Evolutionary conservation across 176 grass and related monocot species (phyloP).

Genomic region (Cenchrus americanus): DNA sequence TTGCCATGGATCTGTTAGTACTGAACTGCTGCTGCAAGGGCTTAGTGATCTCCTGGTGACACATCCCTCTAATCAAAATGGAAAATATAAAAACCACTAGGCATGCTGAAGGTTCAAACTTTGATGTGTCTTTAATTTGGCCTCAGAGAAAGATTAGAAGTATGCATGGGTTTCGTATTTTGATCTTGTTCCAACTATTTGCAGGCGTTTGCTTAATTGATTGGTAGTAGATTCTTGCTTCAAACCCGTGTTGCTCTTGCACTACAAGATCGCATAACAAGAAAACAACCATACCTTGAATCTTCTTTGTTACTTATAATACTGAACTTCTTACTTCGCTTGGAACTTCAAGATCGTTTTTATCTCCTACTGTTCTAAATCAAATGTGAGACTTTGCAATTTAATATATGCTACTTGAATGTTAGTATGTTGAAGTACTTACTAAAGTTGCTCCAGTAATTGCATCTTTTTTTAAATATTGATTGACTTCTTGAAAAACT

Average conservation of each 20-base stretch:
- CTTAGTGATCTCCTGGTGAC: neutral
- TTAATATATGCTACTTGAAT: constrained; percentile 2
- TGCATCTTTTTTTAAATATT: neutral
- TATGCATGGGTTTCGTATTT: neutral
- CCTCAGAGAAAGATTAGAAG: neutral
- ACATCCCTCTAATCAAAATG: neutral
- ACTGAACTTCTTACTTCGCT: neutral
- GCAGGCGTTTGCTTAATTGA: neutral
- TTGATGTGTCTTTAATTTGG: neutral
- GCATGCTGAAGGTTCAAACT: neutral
- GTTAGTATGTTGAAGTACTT: neutral
- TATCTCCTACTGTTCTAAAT: neutral
- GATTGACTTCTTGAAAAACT: neutral
- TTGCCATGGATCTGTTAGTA: neutral
- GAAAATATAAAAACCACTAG: neutral
- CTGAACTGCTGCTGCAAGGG: neutral
- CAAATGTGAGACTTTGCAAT: neutral
- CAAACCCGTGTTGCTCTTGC: neutral
- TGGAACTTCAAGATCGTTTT: neutral
- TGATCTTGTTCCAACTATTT: neutral
- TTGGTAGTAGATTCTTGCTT: neutral
- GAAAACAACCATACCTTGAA: no score
- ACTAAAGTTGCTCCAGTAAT: neutral
- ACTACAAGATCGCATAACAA: neutral
- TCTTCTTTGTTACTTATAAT: no score